Percentiles rank a stretch among this genome's conserved stretches.
Evolutionary conservation across 306 rosid genomes (phyloP).

Genomic region (Gastrolobium villosum): DNA sequence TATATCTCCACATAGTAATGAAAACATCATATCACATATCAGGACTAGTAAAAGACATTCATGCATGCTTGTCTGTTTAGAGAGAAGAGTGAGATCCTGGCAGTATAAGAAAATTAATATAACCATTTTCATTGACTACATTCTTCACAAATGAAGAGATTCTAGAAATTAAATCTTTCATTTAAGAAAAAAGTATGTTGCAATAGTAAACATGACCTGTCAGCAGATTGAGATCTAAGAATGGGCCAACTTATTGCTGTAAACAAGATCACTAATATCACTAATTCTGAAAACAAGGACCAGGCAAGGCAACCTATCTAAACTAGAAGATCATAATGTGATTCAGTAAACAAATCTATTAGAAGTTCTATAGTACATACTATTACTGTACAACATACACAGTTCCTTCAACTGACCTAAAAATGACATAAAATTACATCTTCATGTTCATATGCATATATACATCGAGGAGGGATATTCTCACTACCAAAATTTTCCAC

Average conservation of each 20-base stretch:
- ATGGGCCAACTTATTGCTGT: background rate
- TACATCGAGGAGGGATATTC: too few relatives aligned
- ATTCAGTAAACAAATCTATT: background rate
- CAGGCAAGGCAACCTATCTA: background rate
- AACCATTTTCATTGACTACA: conserved; percentile 17
- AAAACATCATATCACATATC: conserved; percentile 10
- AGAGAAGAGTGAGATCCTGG: background rate
- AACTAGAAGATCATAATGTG: conserved; percentile 1
- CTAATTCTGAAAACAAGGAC: background rate
- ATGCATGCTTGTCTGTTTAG: background rate
- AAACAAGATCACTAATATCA: too few relatives aligned
- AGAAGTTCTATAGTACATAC: background rate
- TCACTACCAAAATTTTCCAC: too few relatives aligned
- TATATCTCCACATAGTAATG: conserved; percentile 10
- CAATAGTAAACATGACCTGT: background rate
- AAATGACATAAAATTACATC: background rate
- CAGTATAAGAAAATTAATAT: conserved; percentile 8
- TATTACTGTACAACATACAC: background rate
- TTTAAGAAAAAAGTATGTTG: conserved; percentile 1
- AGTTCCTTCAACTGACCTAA: background rate
- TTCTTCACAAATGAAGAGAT: background rate
- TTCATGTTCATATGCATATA: background rate
- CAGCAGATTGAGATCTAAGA: conserved; percentile 37
- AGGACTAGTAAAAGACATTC: background rate
- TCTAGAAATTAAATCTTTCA: conserved; percentile 10